Evolutionary conservation across 352 stramenopile genomes (phyloP), one percentile per base, ranked within the genome.

Genomic region (Phytophthora palmivora): DNA sequence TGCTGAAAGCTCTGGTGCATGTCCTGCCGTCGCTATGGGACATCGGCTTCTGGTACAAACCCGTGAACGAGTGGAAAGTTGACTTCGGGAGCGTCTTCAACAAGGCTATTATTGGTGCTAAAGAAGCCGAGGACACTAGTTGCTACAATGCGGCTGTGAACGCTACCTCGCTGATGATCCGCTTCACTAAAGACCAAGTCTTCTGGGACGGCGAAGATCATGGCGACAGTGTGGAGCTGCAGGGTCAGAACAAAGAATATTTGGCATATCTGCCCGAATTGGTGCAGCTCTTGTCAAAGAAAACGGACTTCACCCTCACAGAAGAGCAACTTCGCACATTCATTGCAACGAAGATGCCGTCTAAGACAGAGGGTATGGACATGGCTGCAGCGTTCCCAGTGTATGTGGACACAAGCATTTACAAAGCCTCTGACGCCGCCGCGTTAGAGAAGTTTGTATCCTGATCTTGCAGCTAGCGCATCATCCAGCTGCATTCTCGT

Each of bases 151-250:
- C 62, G 1, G 71, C 79, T 24, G 51, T 87, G 18, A 86, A 87
- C 46, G 68, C 73, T 4, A 87, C 80, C 12, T 70, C 80, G 52
- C 74, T 74, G 3, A 72, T 84, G 21, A 72, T 87, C 37, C 80
- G 80, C 24, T 89, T 89, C 69, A 89, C 73, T n/a, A 89, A 89
- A 57, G 78, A 89, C 68, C 75, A 70, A 15, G 72, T 84, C 28
- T 89, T 89, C 33, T 34, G 69, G 37, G 60, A 76, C 37, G 76
- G 78, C 45, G 48, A 72, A 32, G 74, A 84, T 64, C 30, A 67
- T 21, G 66, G 64, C 21, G 62, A 76, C 39, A 65, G 45, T 16
- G 62, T 57, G 19, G 28, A 67, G 24, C n/a, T 67, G 4, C 65
- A 74, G 38, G 39, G 58, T 12, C 46, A 57, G 24, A 56, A 64